Base-by-base conservation (phyloP, 257 asterid genomes). In the Salvia miltiorrhiza region DNA sequence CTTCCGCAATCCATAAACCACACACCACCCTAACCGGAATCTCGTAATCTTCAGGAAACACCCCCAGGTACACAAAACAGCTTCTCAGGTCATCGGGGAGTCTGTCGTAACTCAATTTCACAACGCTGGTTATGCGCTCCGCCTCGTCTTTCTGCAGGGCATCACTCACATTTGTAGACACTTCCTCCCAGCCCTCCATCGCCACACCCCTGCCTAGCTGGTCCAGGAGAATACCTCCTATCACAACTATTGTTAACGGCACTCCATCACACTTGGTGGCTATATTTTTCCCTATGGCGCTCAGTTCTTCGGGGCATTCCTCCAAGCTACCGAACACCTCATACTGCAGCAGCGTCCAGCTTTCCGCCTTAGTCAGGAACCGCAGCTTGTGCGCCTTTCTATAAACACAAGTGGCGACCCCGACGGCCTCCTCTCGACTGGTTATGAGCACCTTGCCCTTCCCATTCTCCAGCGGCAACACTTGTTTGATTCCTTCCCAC, bases 1-100 rank as follows among this genome's bases (percentile, higher is more conserved):
- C 86, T 64, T 86, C 92, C 0, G 89, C 87, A 0, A 86, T 82
- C 92, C 92, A 86, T 52, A 86, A 49, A 0, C 53, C 44, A 4
- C 59, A 49, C 62, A 86, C 41, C 55, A 54, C 80, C 78, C 78
- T 56, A 4, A 63, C 75, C 1, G 80, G 75, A n/a, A 86, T 80
- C 73, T 72, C 78, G 0, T 11, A 45, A 33, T 77, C 85, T 28
- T 76, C 76, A 0, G 57, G 88, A 53, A 86, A 84, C 24, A 85
- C 68, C 43, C 85, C 90, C 21, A 78, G 7, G 59, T 84, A 87
- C 2, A 87, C 70, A 17, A 87, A 87, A 47, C 94, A 85, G 0
- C 77, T 74, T 40, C 78, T 79, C 72, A 83, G 52, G 48, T 73
- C 61, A 19, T 63, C 50, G 14, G 87, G 77, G 80, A 85, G 49